phyloP scores from a whole-genome alignment of 2,329 filamentous ascomycete genomes.

The Claviceps sp. region DNA sequence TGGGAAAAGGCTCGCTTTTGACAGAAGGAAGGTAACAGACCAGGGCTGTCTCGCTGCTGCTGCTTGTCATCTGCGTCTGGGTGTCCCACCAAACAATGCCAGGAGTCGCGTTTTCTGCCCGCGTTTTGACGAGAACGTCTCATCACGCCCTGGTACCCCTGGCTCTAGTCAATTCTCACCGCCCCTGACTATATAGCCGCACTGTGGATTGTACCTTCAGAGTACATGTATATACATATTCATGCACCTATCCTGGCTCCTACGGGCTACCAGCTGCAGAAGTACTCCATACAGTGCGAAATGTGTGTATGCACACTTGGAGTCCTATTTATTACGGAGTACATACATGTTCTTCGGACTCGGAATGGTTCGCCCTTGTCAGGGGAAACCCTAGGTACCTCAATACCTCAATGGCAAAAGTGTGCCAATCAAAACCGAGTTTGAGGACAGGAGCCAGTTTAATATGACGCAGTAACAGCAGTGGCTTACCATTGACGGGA shows the following conservation, averaged over 20 bases:
- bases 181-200: neutral
- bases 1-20: conserved; percentile 6
- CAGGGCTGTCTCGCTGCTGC: neutral
- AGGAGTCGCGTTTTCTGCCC: neutral
- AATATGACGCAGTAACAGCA: neutral
- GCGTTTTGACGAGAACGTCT: neutral
- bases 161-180: conserved; percentile 6
- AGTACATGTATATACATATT: too few relatives aligned
- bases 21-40: neutral
- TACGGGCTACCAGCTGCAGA: too few relatives aligned
- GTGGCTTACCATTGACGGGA: neutral
- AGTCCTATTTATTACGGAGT: neutral
- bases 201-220: too few relatives aligned
- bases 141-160: neutral
- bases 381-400: too few relatives aligned
- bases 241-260: too few relatives aligned
- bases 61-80: neutral
- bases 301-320: too few relatives aligned
- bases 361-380: neutral
- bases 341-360: neutral
- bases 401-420: neutral
- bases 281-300: neutral
- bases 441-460: neutral
- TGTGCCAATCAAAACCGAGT: neutral
- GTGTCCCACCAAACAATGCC: neutral